phyloP scores from a whole-genome alignment of 2,329 filamentous ascomycete species.

The Scorias spongiosa region DNA sequence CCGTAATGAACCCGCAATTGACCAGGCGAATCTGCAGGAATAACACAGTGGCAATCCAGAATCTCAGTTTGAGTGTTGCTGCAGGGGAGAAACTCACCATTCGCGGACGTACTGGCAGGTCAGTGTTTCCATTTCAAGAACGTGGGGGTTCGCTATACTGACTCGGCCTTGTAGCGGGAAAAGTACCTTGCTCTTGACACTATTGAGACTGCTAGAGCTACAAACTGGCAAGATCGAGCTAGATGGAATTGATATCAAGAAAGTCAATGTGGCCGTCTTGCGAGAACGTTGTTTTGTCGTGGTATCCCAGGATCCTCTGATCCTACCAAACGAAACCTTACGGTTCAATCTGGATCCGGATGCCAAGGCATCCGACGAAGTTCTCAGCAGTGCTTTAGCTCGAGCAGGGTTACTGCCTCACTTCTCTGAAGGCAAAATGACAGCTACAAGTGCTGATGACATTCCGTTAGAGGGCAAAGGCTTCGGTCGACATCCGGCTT shows the following conservation, averaged over 20 bases:
- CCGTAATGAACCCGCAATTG: background rate
- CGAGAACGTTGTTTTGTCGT: background rate
- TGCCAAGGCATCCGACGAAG: background rate
- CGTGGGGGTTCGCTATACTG: background rate
- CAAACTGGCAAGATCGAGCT: conserved; percentile 29
- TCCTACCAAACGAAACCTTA: background rate
- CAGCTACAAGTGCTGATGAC: background rate
- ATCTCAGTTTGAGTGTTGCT: conserved; percentile 31
- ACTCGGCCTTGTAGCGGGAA: background rate
- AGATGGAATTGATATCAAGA: conserved; percentile 23
- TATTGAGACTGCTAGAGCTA: conserved; percentile 35
- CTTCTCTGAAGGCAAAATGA: background rate
- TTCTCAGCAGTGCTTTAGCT: background rate
- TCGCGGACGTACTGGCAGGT: conserved; percentile 35
- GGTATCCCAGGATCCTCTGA: background rate
- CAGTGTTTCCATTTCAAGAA: background rate
- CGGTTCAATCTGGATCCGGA: background rate
- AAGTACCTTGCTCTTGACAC: conserved; percentile 25
- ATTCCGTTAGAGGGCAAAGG: background rate
- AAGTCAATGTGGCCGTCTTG: background rate
- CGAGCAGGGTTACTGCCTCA: background rate
- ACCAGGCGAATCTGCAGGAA: too few species aligned
- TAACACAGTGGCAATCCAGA: conserved; percentile 19
- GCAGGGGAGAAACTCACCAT: conserved; percentile 36
- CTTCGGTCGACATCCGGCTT: background rate